Evolutionary conservation across 108 stramenopile genomes (phyloP), one percentile per base, ranked within the genome.

Genomic region (Fistulifera solaris): DNA sequence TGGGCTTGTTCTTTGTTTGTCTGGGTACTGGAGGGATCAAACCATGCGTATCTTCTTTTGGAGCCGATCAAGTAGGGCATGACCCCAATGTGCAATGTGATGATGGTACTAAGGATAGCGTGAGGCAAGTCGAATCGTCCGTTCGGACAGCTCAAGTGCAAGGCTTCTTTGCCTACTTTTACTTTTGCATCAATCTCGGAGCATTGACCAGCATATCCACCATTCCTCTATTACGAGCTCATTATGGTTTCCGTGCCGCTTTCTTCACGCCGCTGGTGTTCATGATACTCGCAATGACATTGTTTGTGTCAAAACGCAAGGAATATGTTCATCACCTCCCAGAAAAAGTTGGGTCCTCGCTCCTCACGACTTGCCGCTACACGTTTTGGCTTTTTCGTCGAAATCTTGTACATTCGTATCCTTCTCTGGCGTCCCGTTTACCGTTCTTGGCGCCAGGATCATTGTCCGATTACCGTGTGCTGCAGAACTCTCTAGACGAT

Each of bases 21-120:
- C 24, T 73, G 10, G 83, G 83, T 26, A 80, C 83, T 1, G 83
- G 83, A n/a, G 83, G 83, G 24, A 85, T 85, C 73, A 85, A 85
- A 52, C 83, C 83, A 28, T 85, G 83, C 55, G 83, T 85, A 21
- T 63, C 65, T 15, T 56, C 71, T 19, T 85, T 85, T 64, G 83
- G 83, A 40, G 83, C 83, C 3, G 77, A 80, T 62, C 83, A 85
- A 59, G 59, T 77, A 1, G 54, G 35, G 18, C 27, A 52, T 5
- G 19, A 22, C 5, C 44, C 47, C n/a, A 25, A 48, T 16, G 25
- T 28, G 40, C 41, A 41, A 27, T 15, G 17, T 19, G 21, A 49
- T 24, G 48, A 18, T 40, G 53, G 11, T 13, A 41, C 13, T 17
- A 61, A 17, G 48, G 22, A 48, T 26, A 17, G 4, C 31, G 6